Evolutionary conservation across 2,329 filamentous ascomycete species (phyloP).

Genomic region (Hypoxylon sp.): DNA sequence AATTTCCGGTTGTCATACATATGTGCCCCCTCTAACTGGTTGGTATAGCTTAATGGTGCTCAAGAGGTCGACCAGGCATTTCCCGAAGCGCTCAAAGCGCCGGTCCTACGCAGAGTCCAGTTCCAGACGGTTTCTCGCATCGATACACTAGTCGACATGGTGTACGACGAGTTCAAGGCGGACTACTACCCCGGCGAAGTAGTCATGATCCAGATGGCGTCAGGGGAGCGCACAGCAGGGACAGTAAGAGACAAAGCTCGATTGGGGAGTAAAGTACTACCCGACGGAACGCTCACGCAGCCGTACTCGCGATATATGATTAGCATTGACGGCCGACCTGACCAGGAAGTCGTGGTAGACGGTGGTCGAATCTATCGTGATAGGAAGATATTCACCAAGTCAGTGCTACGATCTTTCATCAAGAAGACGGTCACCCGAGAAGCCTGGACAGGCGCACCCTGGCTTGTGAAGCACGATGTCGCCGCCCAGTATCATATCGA

Average conservation of each 20-base stretch:
- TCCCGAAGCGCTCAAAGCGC: conserved; percentile 90
- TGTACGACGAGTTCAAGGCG: conserved; percentile 84
- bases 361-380: conserved; percentile 88
- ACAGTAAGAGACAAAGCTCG: conserved; percentile 88
- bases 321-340: conserved; percentile 75
- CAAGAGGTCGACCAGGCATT: conserved; percentile 93
- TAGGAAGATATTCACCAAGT: conserved; percentile 93
- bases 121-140: conserved; percentile 91
- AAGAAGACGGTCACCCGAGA: conserved; percentile 95
- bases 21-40: conserved; percentile 44
- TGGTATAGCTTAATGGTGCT: conserved; percentile 77
- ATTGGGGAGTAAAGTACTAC: conserved; percentile 73
- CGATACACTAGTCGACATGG: conserved; percentile 80
- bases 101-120: conserved; percentile 90
- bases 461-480: conserved; percentile 90
- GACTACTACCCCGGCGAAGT: conserved; percentile 93
- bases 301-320: conserved; percentile 87
- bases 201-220: conserved; percentile 79
- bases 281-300: conserved; percentile 78
- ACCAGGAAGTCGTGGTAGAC: conserved; percentile 83
- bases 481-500: conserved; percentile 89
- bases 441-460: conserved; percentile 95
- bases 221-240: conserved; percentile 79
- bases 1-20: conserved; percentile 11
- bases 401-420: conserved; percentile 92